Conservation (phyloP, 768 basidiomycete species). For the Artomyces pyxidatus region DNA sequence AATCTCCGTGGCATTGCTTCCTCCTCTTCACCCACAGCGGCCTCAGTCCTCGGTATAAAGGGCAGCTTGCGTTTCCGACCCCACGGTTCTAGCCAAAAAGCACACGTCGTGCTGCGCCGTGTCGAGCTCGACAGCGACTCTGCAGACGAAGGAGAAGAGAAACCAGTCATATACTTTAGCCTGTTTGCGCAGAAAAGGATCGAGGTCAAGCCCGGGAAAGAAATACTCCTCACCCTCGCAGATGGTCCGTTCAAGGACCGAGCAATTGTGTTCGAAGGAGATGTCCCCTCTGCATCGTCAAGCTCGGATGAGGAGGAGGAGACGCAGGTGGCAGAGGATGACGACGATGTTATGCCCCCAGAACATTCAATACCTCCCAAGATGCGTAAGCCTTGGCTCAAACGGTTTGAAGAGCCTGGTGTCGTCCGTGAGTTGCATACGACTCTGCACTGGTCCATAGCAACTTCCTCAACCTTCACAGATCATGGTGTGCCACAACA, state of each 20-base stretch:
- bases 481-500: background rate
- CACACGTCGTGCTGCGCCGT: constrained; percentile 61
- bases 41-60: constrained; percentile 55
- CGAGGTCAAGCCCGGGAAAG: constrained; percentile 63
- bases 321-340: constrained; percentile 32
- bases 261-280: constrained; percentile 51
- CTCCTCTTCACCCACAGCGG: constrained; percentile 27
- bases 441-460: too few relatives aligned
- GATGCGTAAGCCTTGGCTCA: constrained; percentile 56
- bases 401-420: constrained; percentile 29
- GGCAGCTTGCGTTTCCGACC: constrained; percentile 55
- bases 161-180: constrained; percentile 43
- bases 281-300: constrained; percentile 25
- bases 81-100: constrained; percentile 59
- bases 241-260: constrained; percentile 49
- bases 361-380: constrained; percentile 48
- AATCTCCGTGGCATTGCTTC: constrained; percentile 5
- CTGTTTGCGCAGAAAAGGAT: constrained; percentile 64
- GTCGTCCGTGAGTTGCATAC: too few relatives aligned
- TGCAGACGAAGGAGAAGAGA: constrained; percentile 31
- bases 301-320: constrained; percentile 34
- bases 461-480: too few relatives aligned
- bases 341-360: constrained; percentile 25
- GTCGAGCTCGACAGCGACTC: constrained; percentile 42
- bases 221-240: constrained; percentile 53